These are phyloP conservation scores for Suhomyces coccinellae DNA, from an alignment of 1,139 yeast species.

Conservation along the genomic window DNA sequence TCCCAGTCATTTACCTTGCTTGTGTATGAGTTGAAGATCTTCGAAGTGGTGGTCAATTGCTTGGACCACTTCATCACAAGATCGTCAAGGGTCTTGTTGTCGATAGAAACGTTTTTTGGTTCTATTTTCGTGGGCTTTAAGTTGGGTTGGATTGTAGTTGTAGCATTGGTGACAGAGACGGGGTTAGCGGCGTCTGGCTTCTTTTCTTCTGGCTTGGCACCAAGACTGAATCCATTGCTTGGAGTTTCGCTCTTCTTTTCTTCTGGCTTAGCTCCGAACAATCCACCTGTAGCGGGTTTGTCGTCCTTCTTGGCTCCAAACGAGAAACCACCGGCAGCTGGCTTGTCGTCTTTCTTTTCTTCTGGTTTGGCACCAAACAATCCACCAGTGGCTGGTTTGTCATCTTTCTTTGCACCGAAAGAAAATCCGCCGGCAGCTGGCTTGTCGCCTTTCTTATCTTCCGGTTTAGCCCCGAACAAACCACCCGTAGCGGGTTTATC, in stretches of 20 bases:
- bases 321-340: constrained; percentile 16
- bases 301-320: constrained; percentile 18
- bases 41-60: constrained; percentile 72
- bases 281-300: constrained; percentile 15
- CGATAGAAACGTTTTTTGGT: constrained; percentile 74
- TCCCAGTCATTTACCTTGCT: constrained; percentile 83
- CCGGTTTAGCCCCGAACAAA: constrained; percentile 24
- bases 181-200: constrained; percentile 11
- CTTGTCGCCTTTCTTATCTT: constrained; percentile 13
- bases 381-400: constrained; percentile 19
- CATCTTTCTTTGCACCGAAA: constrained; percentile 21
- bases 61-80: constrained; percentile 91
- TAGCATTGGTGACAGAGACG: constrained; percentile 12
- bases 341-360: constrained; percentile 16
- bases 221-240: constrained; percentile 10
- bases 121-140: constrained; percentile 53
- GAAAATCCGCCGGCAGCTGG: constrained; percentile 10
- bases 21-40: constrained; percentile 77
- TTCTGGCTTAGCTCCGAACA: constrained; percentile 24
- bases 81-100: constrained; percentile 91
- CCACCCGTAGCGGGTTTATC: constrained; percentile 17
- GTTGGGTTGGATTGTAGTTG: constrained; percentile 28
- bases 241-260: constrained; percentile 15
- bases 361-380: constrained; percentile 27
- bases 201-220: constrained; percentile 19